Percentiles rank a stretch among this genome's conserved stretches.
These are phyloP conservation scores for Colletotrichum cordylinicola DNA, from an alignment of 2,329 filamentous ascomycete genomes.

Conservation along the genomic window DNA sequence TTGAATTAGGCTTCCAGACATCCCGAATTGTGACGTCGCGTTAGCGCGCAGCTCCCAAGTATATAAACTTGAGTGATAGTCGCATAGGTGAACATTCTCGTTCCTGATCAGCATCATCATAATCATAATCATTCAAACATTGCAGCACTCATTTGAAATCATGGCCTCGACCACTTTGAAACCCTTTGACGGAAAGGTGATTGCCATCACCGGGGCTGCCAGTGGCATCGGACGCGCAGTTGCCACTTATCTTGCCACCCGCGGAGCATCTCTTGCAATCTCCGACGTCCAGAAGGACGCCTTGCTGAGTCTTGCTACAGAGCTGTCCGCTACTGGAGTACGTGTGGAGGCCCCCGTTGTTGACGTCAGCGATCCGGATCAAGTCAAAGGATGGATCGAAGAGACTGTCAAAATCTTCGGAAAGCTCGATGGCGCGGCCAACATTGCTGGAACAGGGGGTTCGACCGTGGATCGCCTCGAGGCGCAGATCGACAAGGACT, in stretches of 20 bases:
- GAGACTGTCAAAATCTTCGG: slow-evolving; percentile 33
- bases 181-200: slow-evolving; percentile 39
- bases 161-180: not conserved
- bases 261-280: slow-evolving; percentile 51
- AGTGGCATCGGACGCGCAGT: slow-evolving; percentile 55
- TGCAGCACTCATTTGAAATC: rapidly evolving
- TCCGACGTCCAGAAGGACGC: slow-evolving; percentile 47
- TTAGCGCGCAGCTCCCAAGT: not conserved
- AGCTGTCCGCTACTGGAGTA: not conserved
- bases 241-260: slow-evolving; percentile 44
- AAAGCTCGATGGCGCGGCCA: slow-evolving; percentile 40
- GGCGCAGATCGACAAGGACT: slow-evolving; percentile 26
- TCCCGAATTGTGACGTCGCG: not conserved
- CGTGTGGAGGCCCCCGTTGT: slow-evolving; percentile 10
- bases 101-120: not conserved
- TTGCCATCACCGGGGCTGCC: slow-evolving; percentile 53
- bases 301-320: slow-evolving; percentile 29
- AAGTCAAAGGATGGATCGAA: slow-evolving; percentile 39
- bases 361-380: slow-evolving; percentile 33
- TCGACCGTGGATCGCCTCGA: slow-evolving; percentile 25
- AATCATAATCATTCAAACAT: not conserved
- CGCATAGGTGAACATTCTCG: not conserved
- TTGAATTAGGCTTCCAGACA: not conserved
- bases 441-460: slow-evolving; percentile 38
- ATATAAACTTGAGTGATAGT: not conserved